A percentile compares a stretch with the other conserved stretches of the same genome.
These are phyloP conservation scores for Lactarius hengduanensis DNA, from an alignment of 768 basidiomycete species.

Conservation along the genomic window DNA sequence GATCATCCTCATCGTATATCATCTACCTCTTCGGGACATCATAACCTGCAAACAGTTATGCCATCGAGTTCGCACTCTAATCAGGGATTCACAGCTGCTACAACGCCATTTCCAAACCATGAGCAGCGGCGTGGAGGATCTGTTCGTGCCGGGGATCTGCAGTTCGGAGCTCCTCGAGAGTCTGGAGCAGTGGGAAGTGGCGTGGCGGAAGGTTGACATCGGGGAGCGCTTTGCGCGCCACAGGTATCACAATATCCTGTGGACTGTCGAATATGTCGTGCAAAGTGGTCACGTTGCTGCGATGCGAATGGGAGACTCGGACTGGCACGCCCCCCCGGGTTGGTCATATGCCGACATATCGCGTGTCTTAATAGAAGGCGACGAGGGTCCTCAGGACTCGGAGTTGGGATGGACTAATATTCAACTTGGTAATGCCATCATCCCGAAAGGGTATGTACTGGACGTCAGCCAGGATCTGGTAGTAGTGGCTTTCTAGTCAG, in stretches of 20 bases:
- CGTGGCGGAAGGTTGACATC: constrained; percentile 22
- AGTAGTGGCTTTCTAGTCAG: constrained; percentile 19
- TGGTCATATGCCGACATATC: constrained; percentile 26
- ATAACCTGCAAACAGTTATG: constrained; percentile 20
- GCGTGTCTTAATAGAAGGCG: neutral
- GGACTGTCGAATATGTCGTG: constrained; percentile 24
- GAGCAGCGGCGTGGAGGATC: constrained; percentile 20
- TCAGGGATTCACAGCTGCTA: constrained; percentile 10
- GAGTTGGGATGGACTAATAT: constrained; percentile 14
- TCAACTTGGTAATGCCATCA: constrained; percentile 17
- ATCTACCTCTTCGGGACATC: constrained; percentile 18
- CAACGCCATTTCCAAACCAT: constrained; percentile 22
- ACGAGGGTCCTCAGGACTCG: neutral
- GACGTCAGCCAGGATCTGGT: constrained; percentile 24
- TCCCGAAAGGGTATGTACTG: constrained; percentile 23
- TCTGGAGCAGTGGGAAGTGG: constrained; percentile 21
- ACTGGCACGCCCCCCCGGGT: constrained; percentile 21
- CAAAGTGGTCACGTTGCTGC: constrained; percentile 21
- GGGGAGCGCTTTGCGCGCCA: constrained; percentile 23
- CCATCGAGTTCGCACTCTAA: constrained; percentile 11
- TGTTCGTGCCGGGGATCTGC: constrained; percentile 13
- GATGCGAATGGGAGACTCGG: constrained; percentile 22
- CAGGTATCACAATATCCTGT: constrained; percentile 21
- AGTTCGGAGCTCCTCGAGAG: constrained; percentile 18
- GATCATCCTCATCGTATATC: constrained; percentile 8